Evolutionary conservation across 768 basidiomycete genomes (phyloP).

Genomic region (Psilocybe azurescens): DNA sequence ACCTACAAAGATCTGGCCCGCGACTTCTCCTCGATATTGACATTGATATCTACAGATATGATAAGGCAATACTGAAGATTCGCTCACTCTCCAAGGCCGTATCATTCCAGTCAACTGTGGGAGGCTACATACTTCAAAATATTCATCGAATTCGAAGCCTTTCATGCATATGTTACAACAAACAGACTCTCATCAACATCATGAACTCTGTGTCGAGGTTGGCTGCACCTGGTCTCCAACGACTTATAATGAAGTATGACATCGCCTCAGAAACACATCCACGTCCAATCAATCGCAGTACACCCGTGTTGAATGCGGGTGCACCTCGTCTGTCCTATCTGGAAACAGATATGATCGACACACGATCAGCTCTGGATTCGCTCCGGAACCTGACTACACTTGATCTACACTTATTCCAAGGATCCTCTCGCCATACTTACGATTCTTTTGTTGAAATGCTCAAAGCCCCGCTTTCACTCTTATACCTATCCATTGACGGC

Average conservation of each 20-base stretch:
- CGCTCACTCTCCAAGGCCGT: background rate
- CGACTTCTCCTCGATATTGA: conserved; percentile 32
- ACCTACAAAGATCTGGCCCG: conserved; percentile 35
- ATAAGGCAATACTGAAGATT: conserved; percentile 15
- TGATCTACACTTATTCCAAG: conserved; percentile 27
- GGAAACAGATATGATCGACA: conserved; percentile 31
- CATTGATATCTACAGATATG: conserved; percentile 35
- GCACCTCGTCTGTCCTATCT: conserved; percentile 28
- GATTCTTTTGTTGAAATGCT: conserved; percentile 24
- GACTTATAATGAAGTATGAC: conserved; percentile 26
- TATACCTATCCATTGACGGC: conserved; percentile 36
- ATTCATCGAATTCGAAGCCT: conserved; percentile 32
- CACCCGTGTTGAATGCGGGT: conserved; percentile 24
- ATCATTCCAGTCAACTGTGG: background rate
- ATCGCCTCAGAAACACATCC: background rate
- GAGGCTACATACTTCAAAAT: conserved; percentile 16
- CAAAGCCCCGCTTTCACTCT: conserved; percentile 26
- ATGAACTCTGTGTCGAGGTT: conserved; percentile 21
- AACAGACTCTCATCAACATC: conserved; percentile 28
- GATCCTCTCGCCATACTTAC: conserved; percentile 16
- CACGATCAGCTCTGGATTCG: conserved; percentile 24
- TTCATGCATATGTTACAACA: conserved; percentile 29
- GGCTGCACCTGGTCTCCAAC: conserved; percentile 30
- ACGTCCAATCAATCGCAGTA: background rate
- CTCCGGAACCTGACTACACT: conserved; percentile 38